Evolutionary conservation across 495 filamentous ascomycete genomes (phyloP).

Genomic region (Trichocladium uniseriatum): DNA sequence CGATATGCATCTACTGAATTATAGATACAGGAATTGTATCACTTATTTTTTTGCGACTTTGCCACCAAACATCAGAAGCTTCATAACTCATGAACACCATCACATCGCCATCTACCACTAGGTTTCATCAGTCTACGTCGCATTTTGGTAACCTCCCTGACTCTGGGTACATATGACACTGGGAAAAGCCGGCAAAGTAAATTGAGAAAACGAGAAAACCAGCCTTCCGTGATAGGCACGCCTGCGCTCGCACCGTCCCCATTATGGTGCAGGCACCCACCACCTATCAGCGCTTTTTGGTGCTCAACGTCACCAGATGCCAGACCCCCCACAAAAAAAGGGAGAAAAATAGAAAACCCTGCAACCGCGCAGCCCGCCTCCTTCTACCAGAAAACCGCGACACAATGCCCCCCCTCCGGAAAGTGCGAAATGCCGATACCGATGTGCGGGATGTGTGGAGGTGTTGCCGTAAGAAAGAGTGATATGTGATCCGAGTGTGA

Average conservation of each 20-base stretch:
- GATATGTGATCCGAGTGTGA: slow-evolving; percentile 7
- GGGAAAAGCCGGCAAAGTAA: slow-evolving; percentile 15
- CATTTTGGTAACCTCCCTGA: slow-evolving; percentile 28
- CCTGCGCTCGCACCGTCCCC: slow-evolving; percentile 25
- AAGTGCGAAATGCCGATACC: slow-evolving; percentile 17
- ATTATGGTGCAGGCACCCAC: slow-evolving; percentile 22
- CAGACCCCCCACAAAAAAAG: slow-evolving; percentile 18
- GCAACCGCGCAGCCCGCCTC: slow-evolving; percentile 14
- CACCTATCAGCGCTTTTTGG: slow-evolving; percentile 22
- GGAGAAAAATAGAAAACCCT: slow-evolving; percentile 9
- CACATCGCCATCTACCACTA: background rate
- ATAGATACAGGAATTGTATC: too few species aligned
- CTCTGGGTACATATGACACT: slow-evolving; percentile 26
- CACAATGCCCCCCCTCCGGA: slow-evolving; percentile 20
- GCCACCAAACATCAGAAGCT: too few species aligned
- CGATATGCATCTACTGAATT: too few species aligned
- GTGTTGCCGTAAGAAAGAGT: slow-evolving; percentile 24
- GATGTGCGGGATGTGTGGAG: slow-evolving; percentile 19
- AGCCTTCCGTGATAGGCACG: slow-evolving; percentile 22
- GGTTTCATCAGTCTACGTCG: slow-evolving; percentile 29
- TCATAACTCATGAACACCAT: background rate
- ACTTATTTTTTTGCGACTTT: too few species aligned
- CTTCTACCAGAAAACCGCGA: slow-evolving; percentile 21
- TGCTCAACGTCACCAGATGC: slow-evolving; percentile 22
- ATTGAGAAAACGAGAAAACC: slow-evolving; percentile 19